A percentile compares a stretch with the other conserved stretches of the same genome.
These are phyloP conservation scores for Podospora anserina DNA, from an alignment of 495 filamentous ascomycete genomes.

Conservation along the genomic window DNA sequence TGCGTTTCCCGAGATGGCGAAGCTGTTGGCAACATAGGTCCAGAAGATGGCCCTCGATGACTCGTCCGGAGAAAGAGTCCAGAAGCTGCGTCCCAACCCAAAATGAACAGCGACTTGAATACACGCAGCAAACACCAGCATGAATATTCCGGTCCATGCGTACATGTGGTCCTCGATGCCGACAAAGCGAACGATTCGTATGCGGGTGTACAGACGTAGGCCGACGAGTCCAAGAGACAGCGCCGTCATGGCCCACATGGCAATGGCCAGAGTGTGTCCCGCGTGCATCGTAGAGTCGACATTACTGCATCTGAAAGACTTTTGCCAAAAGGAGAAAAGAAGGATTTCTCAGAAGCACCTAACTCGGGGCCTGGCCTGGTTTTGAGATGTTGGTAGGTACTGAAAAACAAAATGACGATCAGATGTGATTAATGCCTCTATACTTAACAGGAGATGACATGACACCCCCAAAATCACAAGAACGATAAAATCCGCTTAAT, in stretches of 20 bases:
- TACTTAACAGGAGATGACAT: not conserved
- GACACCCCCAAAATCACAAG: not conserved
- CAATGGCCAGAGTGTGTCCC: constrained; percentile 32
- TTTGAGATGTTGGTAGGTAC: not conserved
- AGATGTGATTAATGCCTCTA: not conserved
- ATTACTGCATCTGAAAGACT: constrained; percentile 9
- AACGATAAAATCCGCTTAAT: not conserved
- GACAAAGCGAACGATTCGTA: constrained; percentile 37
- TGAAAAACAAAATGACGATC: not conserved
- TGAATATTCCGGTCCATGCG: constrained; percentile 34
- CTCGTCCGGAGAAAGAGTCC: constrained; percentile 32
- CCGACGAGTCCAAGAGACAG: constrained; percentile 31
- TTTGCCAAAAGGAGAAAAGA: not conserved
- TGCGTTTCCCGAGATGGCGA: constrained; percentile 40
- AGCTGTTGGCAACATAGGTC: constrained; percentile 40
- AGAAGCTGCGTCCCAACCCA: constrained; percentile 36
- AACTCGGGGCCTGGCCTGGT: not conserved
- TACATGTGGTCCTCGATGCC: constrained; percentile 41
- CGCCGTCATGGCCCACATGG: constrained; percentile 39
- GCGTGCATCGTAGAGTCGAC: constrained; percentile 23
- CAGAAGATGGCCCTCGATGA: constrained; percentile 38
- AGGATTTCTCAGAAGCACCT: not conserved
- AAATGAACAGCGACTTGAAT: constrained; percentile 37
- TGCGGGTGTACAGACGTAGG: constrained; percentile 39
- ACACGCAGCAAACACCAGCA: constrained; percentile 34